Percentiles rank a stretch among this genome's conserved stretches.
Evolutionary conservation across 208 protist genomes (phyloP).

Genomic region (Leishmania gerbilli): DNA sequence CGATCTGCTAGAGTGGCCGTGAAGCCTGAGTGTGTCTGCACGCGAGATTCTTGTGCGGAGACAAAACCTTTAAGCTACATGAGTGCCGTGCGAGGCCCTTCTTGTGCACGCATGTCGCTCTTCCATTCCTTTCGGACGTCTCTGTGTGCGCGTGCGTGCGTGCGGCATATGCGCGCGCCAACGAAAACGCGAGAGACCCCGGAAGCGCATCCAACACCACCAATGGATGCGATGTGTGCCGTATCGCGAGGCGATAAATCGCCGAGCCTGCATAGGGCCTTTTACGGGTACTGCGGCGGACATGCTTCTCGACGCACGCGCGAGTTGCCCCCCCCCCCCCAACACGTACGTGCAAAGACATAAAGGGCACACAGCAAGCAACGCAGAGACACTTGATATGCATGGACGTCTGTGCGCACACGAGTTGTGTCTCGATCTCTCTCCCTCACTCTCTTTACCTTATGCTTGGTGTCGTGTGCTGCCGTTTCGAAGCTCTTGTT

Average conservation of each 20-base stretch:
- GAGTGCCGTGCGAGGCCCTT: background rate
- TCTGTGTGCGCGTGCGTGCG: background rate
- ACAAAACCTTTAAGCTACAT: background rate
- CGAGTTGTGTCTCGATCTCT: no score
- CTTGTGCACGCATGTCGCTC: background rate
- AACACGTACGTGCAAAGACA: background rate
- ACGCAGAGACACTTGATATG: no score
- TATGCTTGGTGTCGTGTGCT: background rate
- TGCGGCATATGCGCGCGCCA: background rate
- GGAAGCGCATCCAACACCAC: background rate
- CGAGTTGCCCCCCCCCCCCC: background rate
- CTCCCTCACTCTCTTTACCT: background rate
- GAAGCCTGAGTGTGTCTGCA: background rate
- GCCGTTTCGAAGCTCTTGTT: background rate
- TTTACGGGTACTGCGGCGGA: background rate
- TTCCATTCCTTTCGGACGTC: background rate
- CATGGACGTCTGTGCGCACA: no score
- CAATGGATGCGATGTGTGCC: background rate
- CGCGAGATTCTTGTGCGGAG: background rate
- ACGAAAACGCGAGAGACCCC: background rate
- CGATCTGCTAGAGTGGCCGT: conserved; percentile 11
- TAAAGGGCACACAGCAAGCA: no score
- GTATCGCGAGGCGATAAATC: background rate
- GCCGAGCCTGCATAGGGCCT: background rate
- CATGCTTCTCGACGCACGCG: background rate